Conservation (phyloP, 1,139 yeast species). For the Diutina siamensis region DNA sequence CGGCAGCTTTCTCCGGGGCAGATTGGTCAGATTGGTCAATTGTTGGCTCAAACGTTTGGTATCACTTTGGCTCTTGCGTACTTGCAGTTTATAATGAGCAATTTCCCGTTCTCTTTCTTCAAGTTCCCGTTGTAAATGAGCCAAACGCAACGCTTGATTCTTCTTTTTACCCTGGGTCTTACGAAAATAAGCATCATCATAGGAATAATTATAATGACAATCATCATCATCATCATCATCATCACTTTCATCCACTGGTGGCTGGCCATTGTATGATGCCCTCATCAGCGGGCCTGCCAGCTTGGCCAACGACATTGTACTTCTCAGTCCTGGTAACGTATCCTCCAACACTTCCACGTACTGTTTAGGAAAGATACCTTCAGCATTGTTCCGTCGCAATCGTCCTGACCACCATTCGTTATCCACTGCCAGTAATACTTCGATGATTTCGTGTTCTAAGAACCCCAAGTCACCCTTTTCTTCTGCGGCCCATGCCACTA, state of each 20-base stretch:
- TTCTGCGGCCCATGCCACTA: slow-evolving; percentile 86
- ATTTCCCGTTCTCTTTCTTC: slow-evolving; percentile 18
- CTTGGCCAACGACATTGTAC: slow-evolving; percentile 8
- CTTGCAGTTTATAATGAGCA: slow-evolving; percentile 16
- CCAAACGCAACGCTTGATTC: not conserved
- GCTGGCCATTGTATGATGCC: not conserved
- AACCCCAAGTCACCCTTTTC: slow-evolving; percentile 85
- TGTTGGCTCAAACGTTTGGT: not conserved
- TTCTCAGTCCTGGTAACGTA: not conserved
- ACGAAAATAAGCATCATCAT: slow-evolving; percentile 12
- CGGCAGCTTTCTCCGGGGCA: not conserved
- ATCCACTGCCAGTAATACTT: slow-evolving; percentile 68
- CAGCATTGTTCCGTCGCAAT: slow-evolving; percentile 65
- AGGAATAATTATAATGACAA: slow-evolving; percentile 18
- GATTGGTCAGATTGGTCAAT: not conserved
- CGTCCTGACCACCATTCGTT: slow-evolving; percentile 92
- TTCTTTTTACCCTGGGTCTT: slow-evolving; percentile 5
- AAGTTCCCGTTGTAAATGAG: slow-evolving; percentile 5
- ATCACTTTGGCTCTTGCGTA: not conserved
- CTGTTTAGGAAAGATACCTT: slow-evolving; percentile 80
- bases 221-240: slow-evolving; percentile 14
- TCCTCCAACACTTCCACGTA: slow-evolving; percentile 38
- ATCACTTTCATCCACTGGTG: slow-evolving; percentile 12
- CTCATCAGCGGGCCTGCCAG: slow-evolving; percentile 9
- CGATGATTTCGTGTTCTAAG: slow-evolving; percentile 84